A percentile compares a stretch with the other conserved stretches of the same genome.
phyloP scores from a whole-genome alignment of 169 alveolate species.

The Perkinsus olseni region DNA sequence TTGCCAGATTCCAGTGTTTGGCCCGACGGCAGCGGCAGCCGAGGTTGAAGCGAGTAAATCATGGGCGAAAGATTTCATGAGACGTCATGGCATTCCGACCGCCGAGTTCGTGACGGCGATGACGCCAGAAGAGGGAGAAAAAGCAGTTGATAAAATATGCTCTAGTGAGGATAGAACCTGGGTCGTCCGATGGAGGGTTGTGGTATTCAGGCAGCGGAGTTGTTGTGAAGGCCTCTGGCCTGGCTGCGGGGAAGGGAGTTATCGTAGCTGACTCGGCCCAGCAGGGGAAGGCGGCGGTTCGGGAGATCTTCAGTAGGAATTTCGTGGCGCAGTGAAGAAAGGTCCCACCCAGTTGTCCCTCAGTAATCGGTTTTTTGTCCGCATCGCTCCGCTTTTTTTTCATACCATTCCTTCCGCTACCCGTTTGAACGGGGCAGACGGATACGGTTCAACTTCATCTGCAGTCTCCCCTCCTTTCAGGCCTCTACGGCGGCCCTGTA shows the following conservation, averaged over 20 bases:
- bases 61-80: conserved; percentile 32
- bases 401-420: conserved; percentile 19
- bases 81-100: conserved; percentile 27
- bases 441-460: conserved; percentile 10
- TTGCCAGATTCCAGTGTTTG: conserved; percentile 18
- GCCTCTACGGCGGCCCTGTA: neutral
- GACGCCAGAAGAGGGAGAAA: neutral
- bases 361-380: too few relatives aligned
- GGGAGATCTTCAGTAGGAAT: conserved; percentile 5
- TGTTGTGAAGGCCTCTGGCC: conserved; percentile 35
- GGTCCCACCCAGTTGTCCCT: too few relatives aligned
- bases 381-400: neutral
- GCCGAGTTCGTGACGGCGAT: conserved; percentile 18
- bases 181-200: neutral
- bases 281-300: conserved; percentile 30
- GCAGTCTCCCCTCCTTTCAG: conserved; percentile 2
- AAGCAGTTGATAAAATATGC: neutral
- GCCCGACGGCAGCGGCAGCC: conserved; percentile 33
- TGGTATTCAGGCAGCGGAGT: neutral
- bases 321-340: too few relatives aligned
- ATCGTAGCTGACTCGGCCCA: conserved; percentile 32
- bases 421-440: conserved; percentile 19
- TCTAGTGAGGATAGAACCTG: neutral
- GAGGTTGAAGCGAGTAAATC: conserved; percentile 33
- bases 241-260: conserved; percentile 45